phyloP scores from a whole-genome alignment of 2,329 filamentous ascomycete genomes.

The Aspergillus sp. region DNA sequence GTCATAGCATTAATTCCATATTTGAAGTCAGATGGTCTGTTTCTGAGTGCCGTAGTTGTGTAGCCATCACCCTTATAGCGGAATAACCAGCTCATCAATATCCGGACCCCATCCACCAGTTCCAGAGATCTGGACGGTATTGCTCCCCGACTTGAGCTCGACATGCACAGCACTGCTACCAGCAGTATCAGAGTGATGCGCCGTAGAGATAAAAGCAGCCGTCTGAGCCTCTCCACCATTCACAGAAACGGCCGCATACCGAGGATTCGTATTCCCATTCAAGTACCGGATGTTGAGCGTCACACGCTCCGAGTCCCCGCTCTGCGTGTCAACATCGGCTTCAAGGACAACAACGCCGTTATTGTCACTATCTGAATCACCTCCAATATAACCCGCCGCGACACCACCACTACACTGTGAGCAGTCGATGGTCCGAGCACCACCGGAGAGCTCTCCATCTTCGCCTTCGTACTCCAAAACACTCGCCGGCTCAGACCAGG shows the following conservation, averaged over 20 bases:
- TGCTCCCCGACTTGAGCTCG: conserved; percentile 28
- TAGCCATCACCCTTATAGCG: too few species aligned
- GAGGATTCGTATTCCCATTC: conserved; percentile 55
- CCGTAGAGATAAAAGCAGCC: conserved; percentile 53
- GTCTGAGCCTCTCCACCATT: conserved; percentile 52
- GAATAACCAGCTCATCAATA: neutral
- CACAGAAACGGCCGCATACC: conserved; percentile 56
- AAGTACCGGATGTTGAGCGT: conserved; percentile 57
- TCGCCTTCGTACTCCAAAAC: neutral
- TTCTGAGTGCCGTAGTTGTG: too few species aligned
- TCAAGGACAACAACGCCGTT: conserved; percentile 51
- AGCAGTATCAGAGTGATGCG: neutral
- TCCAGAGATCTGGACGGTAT: neutral
- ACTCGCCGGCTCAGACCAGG: neutral
- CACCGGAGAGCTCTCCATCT: neutral
- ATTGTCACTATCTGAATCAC: conserved; percentile 26
- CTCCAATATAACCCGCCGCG: conserved; percentile 57
- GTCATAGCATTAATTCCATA: too few species aligned
- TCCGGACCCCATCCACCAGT: neutral
- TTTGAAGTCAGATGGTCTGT: too few species aligned
- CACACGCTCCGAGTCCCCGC: conserved; percentile 39
- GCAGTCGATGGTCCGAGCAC: conserved; percentile 47
- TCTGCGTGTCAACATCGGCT: conserved; percentile 41
- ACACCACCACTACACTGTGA: conserved; percentile 51
- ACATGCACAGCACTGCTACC: conserved; percentile 3